Evolutionary conservation across 305 asterid species (phyloP).

Genomic region (Rubia tinctorum): DNA sequence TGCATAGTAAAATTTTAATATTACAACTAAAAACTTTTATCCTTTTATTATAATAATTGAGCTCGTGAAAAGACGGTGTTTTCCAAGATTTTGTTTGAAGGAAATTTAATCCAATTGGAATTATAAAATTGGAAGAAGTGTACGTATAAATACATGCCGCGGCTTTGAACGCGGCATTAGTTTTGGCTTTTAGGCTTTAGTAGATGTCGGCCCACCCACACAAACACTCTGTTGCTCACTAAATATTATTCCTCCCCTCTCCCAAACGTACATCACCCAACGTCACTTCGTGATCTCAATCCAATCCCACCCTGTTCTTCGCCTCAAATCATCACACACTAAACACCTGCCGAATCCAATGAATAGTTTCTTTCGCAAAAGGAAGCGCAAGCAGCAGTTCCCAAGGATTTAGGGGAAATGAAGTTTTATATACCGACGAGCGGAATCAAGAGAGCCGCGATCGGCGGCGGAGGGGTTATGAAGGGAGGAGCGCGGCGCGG

Average conservation of each 20-base stretch:
- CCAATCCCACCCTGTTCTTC: not conserved
- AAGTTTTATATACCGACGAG: conserved; percentile 22
- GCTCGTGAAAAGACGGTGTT: no score
- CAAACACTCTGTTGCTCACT: not conserved
- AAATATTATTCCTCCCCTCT: not conserved
- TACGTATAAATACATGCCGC: conserved; percentile 2
- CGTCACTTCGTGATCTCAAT: conserved; percentile 10
- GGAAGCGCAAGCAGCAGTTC: conserved; percentile 10
- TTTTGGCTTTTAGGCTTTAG: conserved; percentile 15
- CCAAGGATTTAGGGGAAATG: conserved; percentile 1
- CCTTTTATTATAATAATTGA: no score
- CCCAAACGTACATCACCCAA: not conserved
- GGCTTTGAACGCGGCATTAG: conserved; percentile 25
- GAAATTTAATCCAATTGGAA: no score
- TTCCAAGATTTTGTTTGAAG: no score
- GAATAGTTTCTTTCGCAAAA: conserved; percentile 7
- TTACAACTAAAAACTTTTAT: no score
- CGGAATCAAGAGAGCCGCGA: conserved; percentile 20
- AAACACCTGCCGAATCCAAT: not conserved
- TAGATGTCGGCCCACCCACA: not conserved
- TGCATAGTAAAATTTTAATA: no score
- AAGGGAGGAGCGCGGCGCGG: conserved; percentile 41
- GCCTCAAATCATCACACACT: not conserved
- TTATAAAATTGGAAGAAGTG: not conserved
- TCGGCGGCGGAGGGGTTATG: conserved; percentile 44